phyloP scores from a whole-genome alignment of 225 moss, liverwort and hornwort species.

The Thuidium tamariscinum region DNA sequence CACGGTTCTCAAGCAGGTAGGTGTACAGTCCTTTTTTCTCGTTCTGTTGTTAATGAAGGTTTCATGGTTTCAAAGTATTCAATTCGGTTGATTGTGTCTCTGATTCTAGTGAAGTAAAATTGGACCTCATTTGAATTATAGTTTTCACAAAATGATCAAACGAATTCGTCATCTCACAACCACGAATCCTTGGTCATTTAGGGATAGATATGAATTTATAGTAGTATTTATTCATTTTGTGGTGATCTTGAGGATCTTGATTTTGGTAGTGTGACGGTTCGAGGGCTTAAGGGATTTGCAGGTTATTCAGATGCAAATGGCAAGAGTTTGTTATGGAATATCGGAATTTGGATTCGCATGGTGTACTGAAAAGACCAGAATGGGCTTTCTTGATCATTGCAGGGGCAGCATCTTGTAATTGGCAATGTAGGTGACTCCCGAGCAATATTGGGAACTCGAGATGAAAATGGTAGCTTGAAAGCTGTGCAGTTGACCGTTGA shows the following conservation, averaged over 20 bases:
- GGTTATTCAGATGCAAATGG: not conserved
- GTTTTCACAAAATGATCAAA: not conserved
- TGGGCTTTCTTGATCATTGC: slow-evolving; percentile 2
- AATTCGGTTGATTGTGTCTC: not conserved
- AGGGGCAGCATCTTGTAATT: slow-evolving; percentile 40
- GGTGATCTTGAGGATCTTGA: not conserved
- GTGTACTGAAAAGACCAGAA: not conserved
- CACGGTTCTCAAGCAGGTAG: slow-evolving; percentile 43
- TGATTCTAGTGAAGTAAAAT: not conserved
- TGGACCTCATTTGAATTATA: not conserved
- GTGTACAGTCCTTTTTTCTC: not conserved
- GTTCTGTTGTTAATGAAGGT: not conserved
- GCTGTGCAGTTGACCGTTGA: slow-evolving; percentile 45
- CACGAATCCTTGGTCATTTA: not conserved
- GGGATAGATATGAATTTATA: not conserved
- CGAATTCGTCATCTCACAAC: not conserved
- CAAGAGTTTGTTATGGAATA: not conserved
- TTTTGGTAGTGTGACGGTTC: not conserved
- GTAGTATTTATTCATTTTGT: not conserved
- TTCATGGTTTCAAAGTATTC: not conserved
- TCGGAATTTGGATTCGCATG: not conserved
- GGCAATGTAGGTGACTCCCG: slow-evolving; percentile 48
- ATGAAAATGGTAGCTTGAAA: slow-evolving; percentile 20
- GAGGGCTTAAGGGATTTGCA: not conserved
- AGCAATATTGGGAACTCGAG: slow-evolving; percentile 37